Evolutionary conservation across 176 grass and related monocot species (phyloP), one percentile per base, ranked within the genome.

Genomic region (Aegilops longissima): DNA sequence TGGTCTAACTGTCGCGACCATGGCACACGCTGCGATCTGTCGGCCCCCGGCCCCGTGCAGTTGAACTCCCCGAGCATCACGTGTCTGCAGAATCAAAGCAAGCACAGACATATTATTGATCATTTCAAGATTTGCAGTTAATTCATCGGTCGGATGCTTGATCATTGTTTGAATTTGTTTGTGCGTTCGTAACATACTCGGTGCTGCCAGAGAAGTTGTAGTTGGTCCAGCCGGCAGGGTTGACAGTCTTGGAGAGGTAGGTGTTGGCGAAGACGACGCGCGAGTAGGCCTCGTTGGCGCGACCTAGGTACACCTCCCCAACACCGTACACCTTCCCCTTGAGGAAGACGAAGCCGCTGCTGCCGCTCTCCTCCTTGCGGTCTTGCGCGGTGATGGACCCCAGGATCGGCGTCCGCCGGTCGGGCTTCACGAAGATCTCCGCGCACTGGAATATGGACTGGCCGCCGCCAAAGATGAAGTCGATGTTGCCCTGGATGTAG

Each of bases 401-500:
- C 5, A 85, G 52, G 85, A 99, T 96, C 78, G 79, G 77, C 66
- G 83, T 99, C 33, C 94, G 77, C 13, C 80, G 86, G 77, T 99
- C 94, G 0, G 94, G 89, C 42, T 91, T 88, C 75, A 99, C 97
- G 27, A 96, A 99, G 66, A 99, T 94, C 88, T 98, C 97, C 9
- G 93, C 90, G 62, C 85, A 90, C 92, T 98, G 90, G 83, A 96
- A 99, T 7, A 99, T 87, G 29, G 97, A 99, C 70, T 99, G 94
- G 17, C 92, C 97, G 9, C 77, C 61, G 77, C 94, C 97, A 33
- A 99, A 99, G 87, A 99, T 99, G 86, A 99, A 99, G 62, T 99
- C 97, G 51, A 99, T 93, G 79, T 96, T 99, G 40, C 97, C 97
- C 83, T 99, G 97, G 25, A 99, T 96, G 82, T 99, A 99, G 89